Evolutionary conservation across 1,139 yeast species (phyloP), one percentile per base, ranked within the genome.

Genomic region (Geotrichum reessii): DNA sequence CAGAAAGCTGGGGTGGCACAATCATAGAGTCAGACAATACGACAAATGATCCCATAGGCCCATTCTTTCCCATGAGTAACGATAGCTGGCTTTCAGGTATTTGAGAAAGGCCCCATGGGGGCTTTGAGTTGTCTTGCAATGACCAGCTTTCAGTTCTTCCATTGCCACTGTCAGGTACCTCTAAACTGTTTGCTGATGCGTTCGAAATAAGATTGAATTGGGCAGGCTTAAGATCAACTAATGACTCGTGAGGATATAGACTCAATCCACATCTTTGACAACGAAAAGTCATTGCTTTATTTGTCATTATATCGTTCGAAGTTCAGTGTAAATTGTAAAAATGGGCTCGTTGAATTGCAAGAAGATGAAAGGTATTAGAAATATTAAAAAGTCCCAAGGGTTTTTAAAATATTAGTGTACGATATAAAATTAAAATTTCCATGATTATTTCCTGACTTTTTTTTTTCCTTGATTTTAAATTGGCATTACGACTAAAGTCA

Each of bases 241-340:
- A 65, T 0, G 87, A 81, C 31, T 78, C 78, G 65, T 84, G 87
- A 14, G 84, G 73, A 25, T 75, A 73, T 54, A 85, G 65, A 1
- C 89, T 87, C 40, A 83, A 72, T 56, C 82, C 78, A 67, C 91
- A 85, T 60, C 82, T 74, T 66, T 83, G 86, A 68, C 91, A 85
- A 58, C 71, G 71, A 21, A 53, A 53, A 19, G 50, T 52, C 47
- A 48, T 37, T 25, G 24, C 37, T 52, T 52, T 31, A 24, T 51
- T 49, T 21, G 56, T 17, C 59, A 50, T 50, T 7, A 9, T 46
- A n/a, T 46, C 28, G 48, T 9, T 46, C n/a, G 21, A 25, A 46
- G 28, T 46, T 46, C 14, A 14, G 14, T 8, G 14, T 25, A 8
- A 19, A 24, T n/a, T 46, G 19, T 5, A 27, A 24, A 46, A 3